Conservation (phyloP, 345 rosid genomes). For the Aquilaria yunnanensis region DNA sequence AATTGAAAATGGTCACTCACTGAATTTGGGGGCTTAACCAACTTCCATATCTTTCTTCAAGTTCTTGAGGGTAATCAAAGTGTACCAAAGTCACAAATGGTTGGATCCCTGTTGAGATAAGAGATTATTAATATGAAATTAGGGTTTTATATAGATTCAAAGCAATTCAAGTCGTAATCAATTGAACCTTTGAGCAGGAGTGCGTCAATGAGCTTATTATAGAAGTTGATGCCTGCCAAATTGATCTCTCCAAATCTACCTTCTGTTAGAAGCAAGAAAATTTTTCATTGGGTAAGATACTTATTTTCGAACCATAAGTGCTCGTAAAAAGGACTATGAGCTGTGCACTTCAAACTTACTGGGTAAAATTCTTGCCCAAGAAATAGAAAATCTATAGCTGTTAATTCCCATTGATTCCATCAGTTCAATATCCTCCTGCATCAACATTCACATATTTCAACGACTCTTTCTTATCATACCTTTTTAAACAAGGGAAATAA, state of each 20-base stretch:
- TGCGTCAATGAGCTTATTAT: slow-evolving; percentile 47
- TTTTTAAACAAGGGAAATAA: too few relatives aligned
- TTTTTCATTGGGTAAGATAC: background rate
- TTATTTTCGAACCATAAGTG: too few relatives aligned
- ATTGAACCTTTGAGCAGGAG: slow-evolving; percentile 40
- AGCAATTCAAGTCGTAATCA: background rate
- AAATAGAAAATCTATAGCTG: slow-evolving; percentile 71
- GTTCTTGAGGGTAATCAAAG: slow-evolving; percentile 64
- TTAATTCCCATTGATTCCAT: slow-evolving; percentile 16
- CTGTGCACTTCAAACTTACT: slow-evolving; percentile 33
- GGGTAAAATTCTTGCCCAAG: slow-evolving; percentile 80
- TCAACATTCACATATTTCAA: background rate
- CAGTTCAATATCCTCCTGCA: slow-evolving; percentile 26
- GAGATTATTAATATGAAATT: background rate
- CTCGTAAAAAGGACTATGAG: too few relatives aligned
- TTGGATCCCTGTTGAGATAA: slow-evolving; percentile 37
- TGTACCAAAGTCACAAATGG: slow-evolving; percentile 72
- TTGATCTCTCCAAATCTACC: slow-evolving; percentile 66
- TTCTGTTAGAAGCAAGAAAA: slow-evolving; percentile 22
- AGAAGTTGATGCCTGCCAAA: slow-evolving; percentile 44
- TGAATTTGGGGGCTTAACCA: slow-evolving; percentile 62
- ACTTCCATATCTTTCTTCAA: slow-evolving; percentile 58
- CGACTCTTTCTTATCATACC: too few relatives aligned
- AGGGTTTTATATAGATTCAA: background rate
- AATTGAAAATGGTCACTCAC: slow-evolving; percentile 24